A percentile compares a stretch with the other conserved stretches of the same genome.
These are phyloP conservation scores for Leishmania guyanensis DNA, from an alignment of 208 protist genomes.

Conservation along the genomic window DNA sequence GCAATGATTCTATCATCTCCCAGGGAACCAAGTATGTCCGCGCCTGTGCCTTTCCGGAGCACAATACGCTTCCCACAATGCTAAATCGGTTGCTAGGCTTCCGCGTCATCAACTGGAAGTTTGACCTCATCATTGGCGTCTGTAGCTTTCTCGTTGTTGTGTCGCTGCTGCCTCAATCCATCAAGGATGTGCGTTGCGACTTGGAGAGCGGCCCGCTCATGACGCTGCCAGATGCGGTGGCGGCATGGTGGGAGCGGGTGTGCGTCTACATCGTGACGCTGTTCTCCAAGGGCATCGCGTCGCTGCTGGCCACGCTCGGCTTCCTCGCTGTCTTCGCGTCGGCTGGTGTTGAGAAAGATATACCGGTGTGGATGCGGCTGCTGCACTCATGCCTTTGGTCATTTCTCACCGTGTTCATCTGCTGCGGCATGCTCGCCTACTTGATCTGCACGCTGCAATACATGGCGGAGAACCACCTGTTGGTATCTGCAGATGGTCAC, in stretches of 20 bases:
- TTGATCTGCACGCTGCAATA: slow-evolving; percentile 60
- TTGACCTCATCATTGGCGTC: slow-evolving; percentile 74
- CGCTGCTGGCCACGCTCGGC: slow-evolving; percentile 41
- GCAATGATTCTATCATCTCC: slow-evolving; percentile 40
- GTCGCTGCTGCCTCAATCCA: slow-evolving; percentile 63
- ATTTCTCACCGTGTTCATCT: slow-evolving; percentile 45
- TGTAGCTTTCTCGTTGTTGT: slow-evolving; percentile 68
- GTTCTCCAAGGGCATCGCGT: slow-evolving; percentile 49
- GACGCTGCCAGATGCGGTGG: slow-evolving; percentile 29
- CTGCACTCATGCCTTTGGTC: slow-evolving; percentile 62
- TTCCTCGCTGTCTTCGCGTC: slow-evolving; percentile 57
- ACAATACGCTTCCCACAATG: slow-evolving; percentile 55
- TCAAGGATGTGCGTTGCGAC: slow-evolving; percentile 14
- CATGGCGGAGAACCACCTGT: slow-evolving; percentile 55
- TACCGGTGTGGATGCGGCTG: slow-evolving; percentile 38
- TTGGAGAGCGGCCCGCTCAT: slow-evolving; percentile 1
- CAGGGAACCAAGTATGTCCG: slow-evolving; percentile 63
- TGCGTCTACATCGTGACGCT: slow-evolving; percentile 36
- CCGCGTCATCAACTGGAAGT: slow-evolving; percentile 86
- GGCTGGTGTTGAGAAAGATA: slow-evolving; percentile 43
- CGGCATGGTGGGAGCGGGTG: slow-evolving; percentile 27
- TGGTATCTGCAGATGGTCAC: slow-evolving; percentile 45
- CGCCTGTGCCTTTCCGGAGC: slow-evolving; percentile 51
- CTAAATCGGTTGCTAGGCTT: slow-evolving; percentile 68
- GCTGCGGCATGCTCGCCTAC: slow-evolving; percentile 50